Conservation (phyloP, 2,329 filamentous ascomycete species). For the Claviceps monticola region DNA sequence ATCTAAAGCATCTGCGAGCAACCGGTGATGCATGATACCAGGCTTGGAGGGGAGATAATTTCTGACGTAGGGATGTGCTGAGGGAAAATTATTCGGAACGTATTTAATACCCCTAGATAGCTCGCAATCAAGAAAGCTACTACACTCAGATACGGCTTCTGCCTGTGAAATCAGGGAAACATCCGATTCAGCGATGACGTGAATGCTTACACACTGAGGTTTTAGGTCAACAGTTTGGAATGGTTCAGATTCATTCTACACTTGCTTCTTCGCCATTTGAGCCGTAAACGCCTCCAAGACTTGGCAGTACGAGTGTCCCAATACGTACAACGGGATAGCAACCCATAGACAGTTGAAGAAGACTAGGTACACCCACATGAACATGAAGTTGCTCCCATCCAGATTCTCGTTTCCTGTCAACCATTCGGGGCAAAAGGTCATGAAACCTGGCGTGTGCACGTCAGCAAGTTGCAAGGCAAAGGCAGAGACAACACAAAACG, state of each 20-base stretch:
- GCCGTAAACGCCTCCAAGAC: too few species aligned
- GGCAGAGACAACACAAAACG: too few species aligned
- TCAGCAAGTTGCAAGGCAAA: neutral
- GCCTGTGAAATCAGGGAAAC: constrained; percentile 21
- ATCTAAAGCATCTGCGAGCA: constrained; percentile 18
- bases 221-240: too few species aligned
- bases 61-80: neutral
- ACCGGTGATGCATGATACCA: neutral
- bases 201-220: too few species aligned
- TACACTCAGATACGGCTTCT: neutral
- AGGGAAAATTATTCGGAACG: neutral
- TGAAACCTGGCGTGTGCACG: constrained; percentile 36
- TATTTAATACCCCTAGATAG: constrained; percentile 8
- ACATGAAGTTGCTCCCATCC: constrained; percentile 54
- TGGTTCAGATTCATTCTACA: too few species aligned
- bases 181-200: too few species aligned
- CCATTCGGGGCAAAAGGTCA: constrained; percentile 61
- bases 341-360: constrained; percentile 58
- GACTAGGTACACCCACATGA: constrained; percentile 45
- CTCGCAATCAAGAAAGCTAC: neutral
- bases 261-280: too few species aligned
- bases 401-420: constrained; percentile 47
- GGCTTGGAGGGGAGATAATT: neutral
- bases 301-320: too few species aligned
- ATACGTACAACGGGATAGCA: constrained; percentile 33